Percentiles rank a stretch among this genome's conserved stretches.
Conservation (phyloP, 2,329 filamentous ascomycete genomes). For the Trichoderma atrobrunneum region DNA sequence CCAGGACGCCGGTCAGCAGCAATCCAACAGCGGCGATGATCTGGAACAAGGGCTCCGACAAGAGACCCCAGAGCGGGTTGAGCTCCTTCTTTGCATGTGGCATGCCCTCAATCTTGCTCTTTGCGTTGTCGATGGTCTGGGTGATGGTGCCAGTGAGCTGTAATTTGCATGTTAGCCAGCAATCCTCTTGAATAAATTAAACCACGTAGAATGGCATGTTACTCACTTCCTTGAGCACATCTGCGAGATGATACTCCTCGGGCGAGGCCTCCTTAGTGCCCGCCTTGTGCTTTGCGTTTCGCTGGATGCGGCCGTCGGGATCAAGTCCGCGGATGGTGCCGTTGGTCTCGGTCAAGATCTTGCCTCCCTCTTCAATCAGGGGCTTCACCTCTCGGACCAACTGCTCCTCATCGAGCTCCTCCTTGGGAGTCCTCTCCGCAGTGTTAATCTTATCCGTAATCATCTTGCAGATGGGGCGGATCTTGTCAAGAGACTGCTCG, state of each 20-base stretch:
- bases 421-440: slow-evolving; percentile 76
- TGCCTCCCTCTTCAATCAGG: slow-evolving; percentile 79
- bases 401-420: slow-evolving; percentile 86
- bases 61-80: slow-evolving; percentile 81
- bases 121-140: slow-evolving; percentile 80
- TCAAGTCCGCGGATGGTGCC: slow-evolving; percentile 84
- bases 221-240: slow-evolving; percentile 71
- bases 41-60: slow-evolving; percentile 85
- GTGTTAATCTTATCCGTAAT: slow-evolving; percentile 81
- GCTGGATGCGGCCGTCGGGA: slow-evolving; percentile 80
- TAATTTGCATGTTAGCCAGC: slow-evolving; percentile 9
- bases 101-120: slow-evolving; percentile 87
- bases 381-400: slow-evolving; percentile 84
- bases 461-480: slow-evolving; percentile 81
- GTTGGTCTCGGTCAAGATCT: slow-evolving; percentile 82
- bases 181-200: neutral
- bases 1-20: slow-evolving; percentile 76
- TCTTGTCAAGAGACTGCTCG: slow-evolving; percentile 75
- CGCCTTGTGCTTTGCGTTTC: slow-evolving; percentile 79
- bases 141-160: slow-evolving; percentile 75
- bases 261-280: slow-evolving; percentile 62
- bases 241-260: slow-evolving; percentile 81
- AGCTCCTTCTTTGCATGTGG: slow-evolving; percentile 93
- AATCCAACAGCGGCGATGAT: slow-evolving; percentile 87
- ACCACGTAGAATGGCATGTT: neutral